phyloP scores from a whole-genome alignment of 495 filamentous ascomycete genomes.

The Evansstolkia leycettana region DNA sequence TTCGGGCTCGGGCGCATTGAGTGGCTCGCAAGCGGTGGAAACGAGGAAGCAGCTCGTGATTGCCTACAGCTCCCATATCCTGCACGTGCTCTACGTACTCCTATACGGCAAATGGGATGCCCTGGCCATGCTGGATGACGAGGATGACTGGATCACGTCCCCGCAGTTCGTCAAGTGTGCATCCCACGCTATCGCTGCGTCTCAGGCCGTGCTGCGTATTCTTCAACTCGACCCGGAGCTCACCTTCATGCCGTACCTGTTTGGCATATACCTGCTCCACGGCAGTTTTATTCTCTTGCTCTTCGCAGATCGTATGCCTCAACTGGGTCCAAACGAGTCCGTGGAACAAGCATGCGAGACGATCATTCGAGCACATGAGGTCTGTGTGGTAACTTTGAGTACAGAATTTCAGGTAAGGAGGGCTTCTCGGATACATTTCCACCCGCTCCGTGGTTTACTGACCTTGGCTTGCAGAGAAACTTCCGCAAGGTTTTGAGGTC shows the following conservation, averaged over 20 bases:
- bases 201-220: slow-evolving; percentile 40
- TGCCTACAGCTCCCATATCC: slow-evolving; percentile 32
- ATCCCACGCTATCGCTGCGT: slow-evolving; percentile 41
- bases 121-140: slow-evolving; percentile 42
- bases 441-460: no score
- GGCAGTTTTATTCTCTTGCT: slow-evolving; percentile 45
- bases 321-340: slow-evolving; percentile 35
- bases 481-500: slow-evolving; percentile 7
- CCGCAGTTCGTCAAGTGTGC: slow-evolving; percentile 39
- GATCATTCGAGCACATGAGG: slow-evolving; percentile 46
- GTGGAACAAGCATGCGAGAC: slow-evolving; percentile 45
- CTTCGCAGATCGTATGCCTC: slow-evolving; percentile 41
- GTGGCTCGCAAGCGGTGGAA: no score
- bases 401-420: slow-evolving; percentile 44
- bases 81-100: slow-evolving; percentile 47
- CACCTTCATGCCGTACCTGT: slow-evolving; percentile 50
- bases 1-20: not conserved
- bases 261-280: slow-evolving; percentile 48
- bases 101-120: slow-evolving; percentile 48
- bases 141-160: slow-evolving; percentile 46
- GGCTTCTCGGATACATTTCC: not conserved
- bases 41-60: slow-evolving; percentile 10
- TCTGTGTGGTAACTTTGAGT: slow-evolving; percentile 46
- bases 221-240: slow-evolving; percentile 43
- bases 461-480: not conserved